Conservation (phyloP, 805 yeast species). For the Debaryomyces maramus region DNA sequence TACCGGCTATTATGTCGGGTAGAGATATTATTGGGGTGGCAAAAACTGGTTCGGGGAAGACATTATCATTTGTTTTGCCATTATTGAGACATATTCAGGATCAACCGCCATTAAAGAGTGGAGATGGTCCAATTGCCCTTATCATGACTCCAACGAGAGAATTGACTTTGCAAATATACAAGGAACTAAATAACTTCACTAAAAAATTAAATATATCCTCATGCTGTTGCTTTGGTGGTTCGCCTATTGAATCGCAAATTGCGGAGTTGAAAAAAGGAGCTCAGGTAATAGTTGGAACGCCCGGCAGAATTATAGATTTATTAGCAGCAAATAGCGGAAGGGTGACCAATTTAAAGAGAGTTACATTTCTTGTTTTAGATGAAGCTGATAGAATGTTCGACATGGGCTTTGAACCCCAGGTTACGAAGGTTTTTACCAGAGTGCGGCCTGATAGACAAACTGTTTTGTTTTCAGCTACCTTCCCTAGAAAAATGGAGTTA, state of each 20-base stretch:
- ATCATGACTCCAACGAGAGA: slow-evolving; percentile 92
- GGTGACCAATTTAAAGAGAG: slow-evolving; percentile 62
- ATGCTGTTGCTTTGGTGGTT: slow-evolving; percentile 89
- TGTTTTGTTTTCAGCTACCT: slow-evolving; percentile 91
- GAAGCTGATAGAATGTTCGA: slow-evolving; percentile 98
- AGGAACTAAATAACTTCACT: slow-evolving; percentile 62
- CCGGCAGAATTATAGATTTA: slow-evolving; percentile 90
- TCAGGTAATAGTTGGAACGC: slow-evolving; percentile 87
- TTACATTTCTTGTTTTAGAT: slow-evolving; percentile 84
- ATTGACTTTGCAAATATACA: slow-evolving; percentile 78
- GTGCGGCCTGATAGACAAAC: slow-evolving; percentile 86
- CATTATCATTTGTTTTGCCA: slow-evolving; percentile 84
- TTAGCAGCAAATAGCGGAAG: slow-evolving; percentile 81
- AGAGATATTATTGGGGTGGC: slow-evolving; percentile 91
- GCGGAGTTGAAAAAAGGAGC: slow-evolving; percentile 75
- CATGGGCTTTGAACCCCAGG: slow-evolving; percentile 96
- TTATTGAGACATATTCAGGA: slow-evolving; percentile 80
- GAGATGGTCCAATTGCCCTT: slow-evolving; percentile 76
- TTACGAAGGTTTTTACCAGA: slow-evolving; percentile 71
- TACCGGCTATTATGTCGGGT: slow-evolving; percentile 89
- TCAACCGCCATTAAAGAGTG: slow-evolving; percentile 50
- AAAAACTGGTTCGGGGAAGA: slow-evolving; percentile 95
- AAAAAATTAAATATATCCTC: slow-evolving; percentile 50
- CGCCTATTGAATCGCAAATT: slow-evolving; percentile 79
- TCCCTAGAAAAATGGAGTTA: slow-evolving; percentile 75